phyloP scores from a whole-genome alignment of 306 rosid genomes.

The Quercus rubra region DNA sequence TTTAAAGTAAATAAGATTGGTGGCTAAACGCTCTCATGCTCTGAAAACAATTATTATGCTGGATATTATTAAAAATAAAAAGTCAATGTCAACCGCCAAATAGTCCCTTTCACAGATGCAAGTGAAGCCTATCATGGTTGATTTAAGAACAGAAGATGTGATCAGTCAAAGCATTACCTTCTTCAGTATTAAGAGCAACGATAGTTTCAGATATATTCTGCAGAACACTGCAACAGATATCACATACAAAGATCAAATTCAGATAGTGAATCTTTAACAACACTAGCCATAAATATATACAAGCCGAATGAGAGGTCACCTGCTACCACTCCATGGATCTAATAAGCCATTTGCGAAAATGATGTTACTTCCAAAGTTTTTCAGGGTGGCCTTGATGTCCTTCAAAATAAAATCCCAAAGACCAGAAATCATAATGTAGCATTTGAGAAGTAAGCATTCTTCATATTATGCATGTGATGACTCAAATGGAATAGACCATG shows the following conservation, averaged over 20 bases:
- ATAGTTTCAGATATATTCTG: conserved; percentile 64
- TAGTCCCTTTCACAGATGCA: conserved; percentile 4
- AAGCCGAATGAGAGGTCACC: conserved; percentile 38
- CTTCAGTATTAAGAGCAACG: conserved; percentile 63
- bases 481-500: not conserved
- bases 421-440: conserved; percentile 10
- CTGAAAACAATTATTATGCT: not conserved
- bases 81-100: not conserved
- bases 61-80: not conserved
- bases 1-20: not conserved
- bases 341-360: conserved; percentile 81
- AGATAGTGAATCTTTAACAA: not conserved
- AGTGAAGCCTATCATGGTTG: not conserved
- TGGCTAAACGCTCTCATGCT: not conserved
- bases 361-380: conserved; percentile 71
- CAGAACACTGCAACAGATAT: conserved; percentile 62
- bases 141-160: not conserved
- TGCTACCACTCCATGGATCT: conserved; percentile 97
- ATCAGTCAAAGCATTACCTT: conserved; percentile 48
- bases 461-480: not conserved
- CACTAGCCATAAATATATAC: not conserved
- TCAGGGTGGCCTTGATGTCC: conserved; percentile 52
- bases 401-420: conserved; percentile 27
- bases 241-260: conserved; percentile 15
- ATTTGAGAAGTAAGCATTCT: conserved; percentile 4